phyloP scores from a whole-genome alignment of 148 eudicot species.

The Mesembryanthemum crystallinum region DNA sequence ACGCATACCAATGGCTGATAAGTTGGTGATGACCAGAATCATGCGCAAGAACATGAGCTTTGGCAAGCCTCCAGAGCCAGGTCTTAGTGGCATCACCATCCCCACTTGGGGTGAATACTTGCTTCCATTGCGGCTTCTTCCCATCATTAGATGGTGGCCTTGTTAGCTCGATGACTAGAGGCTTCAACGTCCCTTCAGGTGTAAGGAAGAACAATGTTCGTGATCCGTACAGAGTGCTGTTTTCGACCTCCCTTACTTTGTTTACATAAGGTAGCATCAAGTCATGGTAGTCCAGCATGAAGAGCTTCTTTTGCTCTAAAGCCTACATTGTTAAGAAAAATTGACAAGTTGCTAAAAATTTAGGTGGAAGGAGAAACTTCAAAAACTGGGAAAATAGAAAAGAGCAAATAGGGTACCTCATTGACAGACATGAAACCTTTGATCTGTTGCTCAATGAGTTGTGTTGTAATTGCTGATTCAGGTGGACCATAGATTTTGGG shows the following conservation, averaged over 20 bases:
- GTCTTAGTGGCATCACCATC: slow-evolving; percentile 20
- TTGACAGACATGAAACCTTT: slow-evolving; percentile 45
- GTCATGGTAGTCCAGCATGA: slow-evolving; percentile 82
- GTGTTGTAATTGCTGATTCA: slow-evolving; percentile 55
- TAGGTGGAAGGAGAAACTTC: neutral
- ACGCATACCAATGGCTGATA: slow-evolving; percentile 39
- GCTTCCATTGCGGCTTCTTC: slow-evolving; percentile 32
- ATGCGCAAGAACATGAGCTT: slow-evolving; percentile 36
- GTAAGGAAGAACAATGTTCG: slow-evolving; percentile 63
- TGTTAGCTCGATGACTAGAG: slow-evolving; percentile 69
- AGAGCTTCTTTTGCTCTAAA: slow-evolving; percentile 32
- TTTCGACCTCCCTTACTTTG: slow-evolving; percentile 56
- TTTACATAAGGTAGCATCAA: slow-evolving; percentile 61
- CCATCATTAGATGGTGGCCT: slow-evolving; percentile 46
- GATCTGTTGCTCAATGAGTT: slow-evolving; percentile 40
- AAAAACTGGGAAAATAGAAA: neutral
- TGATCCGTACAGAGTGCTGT: slow-evolving; percentile 70
- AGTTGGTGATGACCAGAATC: slow-evolving; percentile 42
- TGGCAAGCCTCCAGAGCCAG: slow-evolving; percentile 41
- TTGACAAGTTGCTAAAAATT: neutral
- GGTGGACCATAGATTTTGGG: slow-evolving; percentile 60
- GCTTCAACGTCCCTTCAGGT: slow-evolving; percentile 41
- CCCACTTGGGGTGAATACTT: slow-evolving; percentile 25
- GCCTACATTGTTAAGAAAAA: neutral
- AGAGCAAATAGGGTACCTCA: slow-evolving; percentile 32